These are phyloP conservation scores for Clonostachys sp. DNA, from an alignment of 2,329 filamentous ascomycete genomes.

Conservation along the genomic window DNA sequence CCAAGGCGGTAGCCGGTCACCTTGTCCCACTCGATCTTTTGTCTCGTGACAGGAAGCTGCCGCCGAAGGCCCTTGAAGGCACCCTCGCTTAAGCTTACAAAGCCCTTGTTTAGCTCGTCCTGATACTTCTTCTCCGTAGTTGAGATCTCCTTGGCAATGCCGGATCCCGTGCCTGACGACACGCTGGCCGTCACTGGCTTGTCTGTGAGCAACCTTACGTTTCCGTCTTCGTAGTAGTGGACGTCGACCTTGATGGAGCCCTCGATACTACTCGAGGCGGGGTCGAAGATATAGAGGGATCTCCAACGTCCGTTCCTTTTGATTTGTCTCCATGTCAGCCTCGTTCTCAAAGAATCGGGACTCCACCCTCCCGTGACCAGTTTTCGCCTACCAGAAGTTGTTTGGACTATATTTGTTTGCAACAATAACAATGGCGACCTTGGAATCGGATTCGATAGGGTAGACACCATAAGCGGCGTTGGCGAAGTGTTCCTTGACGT, in stretches of 20 bases:
- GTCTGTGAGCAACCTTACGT: constrained; percentile 87
- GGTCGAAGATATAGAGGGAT: constrained; percentile 75
- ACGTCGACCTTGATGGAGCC: constrained; percentile 90
- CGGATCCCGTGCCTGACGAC: constrained; percentile 58
- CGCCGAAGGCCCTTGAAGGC: constrained; percentile 90
- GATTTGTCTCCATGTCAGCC: not conserved
- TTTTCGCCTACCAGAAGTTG: constrained; percentile 76
- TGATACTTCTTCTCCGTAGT: constrained; percentile 86
- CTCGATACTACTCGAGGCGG: constrained; percentile 62
- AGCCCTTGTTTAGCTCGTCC: constrained; percentile 89
- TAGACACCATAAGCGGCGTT: constrained; percentile 78
- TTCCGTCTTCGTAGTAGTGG: constrained; percentile 99
- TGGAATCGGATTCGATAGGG: constrained; percentile 70
- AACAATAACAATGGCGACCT: constrained; percentile 77
- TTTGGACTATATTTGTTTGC: constrained; percentile 97
- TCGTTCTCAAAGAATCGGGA: not conserved
- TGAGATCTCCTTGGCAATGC: constrained; percentile 74
- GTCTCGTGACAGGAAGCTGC: constrained; percentile 91
- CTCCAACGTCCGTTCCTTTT: constrained; percentile 92
- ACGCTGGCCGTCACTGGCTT: constrained; percentile 65
- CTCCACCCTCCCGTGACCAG: not conserved
- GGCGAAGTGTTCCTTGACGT: constrained; percentile 86
- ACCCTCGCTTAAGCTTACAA: constrained; percentile 83
- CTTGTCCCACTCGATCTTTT: constrained; percentile 99
- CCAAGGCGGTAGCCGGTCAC: constrained; percentile 86